Evolutionary conservation across 257 asterid genomes (phyloP), one percentile per base, ranked within the genome.

Genomic region (Cynanchum wilfordii): DNA sequence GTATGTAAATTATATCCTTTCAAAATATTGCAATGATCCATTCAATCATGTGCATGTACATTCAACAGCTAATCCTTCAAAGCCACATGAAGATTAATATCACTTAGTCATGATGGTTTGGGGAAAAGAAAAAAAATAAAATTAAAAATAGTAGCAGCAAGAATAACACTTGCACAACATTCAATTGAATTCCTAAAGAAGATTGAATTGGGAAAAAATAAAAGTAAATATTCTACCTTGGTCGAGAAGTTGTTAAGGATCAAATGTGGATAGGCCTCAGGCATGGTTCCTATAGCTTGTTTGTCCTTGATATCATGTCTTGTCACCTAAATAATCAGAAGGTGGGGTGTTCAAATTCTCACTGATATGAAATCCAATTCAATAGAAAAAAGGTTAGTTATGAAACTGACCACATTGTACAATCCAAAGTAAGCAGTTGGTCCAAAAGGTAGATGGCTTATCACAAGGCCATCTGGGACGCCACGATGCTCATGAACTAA

Each of bases 401-500:
- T 63, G 55, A 52, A 72, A 86, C 97, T 79, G 70, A 89, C 99
- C 97, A 94, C 99, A 81, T 94, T 94, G 88, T 80, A 90, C 69
- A 94, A 79, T 83, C 96, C 91, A 85, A 91, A 94, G 86, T 86
- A 84, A 56, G 97, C 99, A 70, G 97, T 94, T 49, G 99, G 99
- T 19, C 99, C 99, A 72, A 84, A 89, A 75, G 99, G 99, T 66
- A 94, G 83, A 88, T 94, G 99, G 83, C 93, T 88, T 83, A 94
- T 86, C 74, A 86, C 85, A 72, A 94, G 67, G 59, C 96, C 95
- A 84, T 89, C 97, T 29, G 99, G 99, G 67, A 91, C 93, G 47
- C 99, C 99, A 59, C 98, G 99, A 78, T 88, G 92, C 80, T 94
- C 98, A 72, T 89, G 98, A 76, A 91, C 96, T 78, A 92, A 82